Percentiles rank a stretch among this genome's conserved stretches.
phyloP scores from a whole-genome alignment of 2,329 filamentous ascomycete species.

The Sporothrix dimorphospora region DNA sequence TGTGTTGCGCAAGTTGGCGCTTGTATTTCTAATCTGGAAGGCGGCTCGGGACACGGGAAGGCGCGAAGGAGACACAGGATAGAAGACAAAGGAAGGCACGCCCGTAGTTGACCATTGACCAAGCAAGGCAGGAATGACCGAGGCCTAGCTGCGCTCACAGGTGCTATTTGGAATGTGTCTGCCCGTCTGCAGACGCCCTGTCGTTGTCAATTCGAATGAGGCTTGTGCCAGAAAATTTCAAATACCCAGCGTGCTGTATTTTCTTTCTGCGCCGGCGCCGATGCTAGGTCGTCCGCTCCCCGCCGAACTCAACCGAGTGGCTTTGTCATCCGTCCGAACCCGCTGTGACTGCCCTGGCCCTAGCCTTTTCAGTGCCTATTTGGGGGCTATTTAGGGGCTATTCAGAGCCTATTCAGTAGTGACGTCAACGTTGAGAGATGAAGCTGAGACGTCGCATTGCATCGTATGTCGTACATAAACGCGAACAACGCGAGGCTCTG shows the following conservation, averaged over 20 bases:
- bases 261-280: neutral
- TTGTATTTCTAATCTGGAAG: slow-evolving; percentile 21
- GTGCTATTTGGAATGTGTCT: slow-evolving; percentile 15
- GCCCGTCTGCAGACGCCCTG: neutral
- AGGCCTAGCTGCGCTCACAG: neutral
- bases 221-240: neutral
- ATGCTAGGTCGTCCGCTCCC: neutral
- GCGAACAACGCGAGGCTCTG: neutral
- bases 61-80: neutral
- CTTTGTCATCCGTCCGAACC: slow-evolving; percentile 12
- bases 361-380: neutral
- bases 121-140: slow-evolving; percentile 5
- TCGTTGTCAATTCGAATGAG: neutral
- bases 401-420: neutral
- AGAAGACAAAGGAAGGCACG: slow-evolving; percentile 14
- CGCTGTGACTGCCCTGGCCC: neutral
- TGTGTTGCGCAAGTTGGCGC: slow-evolving; percentile 20
- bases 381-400: neutral
- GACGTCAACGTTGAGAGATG: too few relatives aligned
- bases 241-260: neutral
- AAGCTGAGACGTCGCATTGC: too few relatives aligned
- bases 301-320: slow-evolving; percentile 4
- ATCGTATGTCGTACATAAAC: neutral
- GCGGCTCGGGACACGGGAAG: too few relatives aligned
- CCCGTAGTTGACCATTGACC: neutral